Conservation (phyloP, 306 rosid species). For the Acacia acuminata region DNA sequence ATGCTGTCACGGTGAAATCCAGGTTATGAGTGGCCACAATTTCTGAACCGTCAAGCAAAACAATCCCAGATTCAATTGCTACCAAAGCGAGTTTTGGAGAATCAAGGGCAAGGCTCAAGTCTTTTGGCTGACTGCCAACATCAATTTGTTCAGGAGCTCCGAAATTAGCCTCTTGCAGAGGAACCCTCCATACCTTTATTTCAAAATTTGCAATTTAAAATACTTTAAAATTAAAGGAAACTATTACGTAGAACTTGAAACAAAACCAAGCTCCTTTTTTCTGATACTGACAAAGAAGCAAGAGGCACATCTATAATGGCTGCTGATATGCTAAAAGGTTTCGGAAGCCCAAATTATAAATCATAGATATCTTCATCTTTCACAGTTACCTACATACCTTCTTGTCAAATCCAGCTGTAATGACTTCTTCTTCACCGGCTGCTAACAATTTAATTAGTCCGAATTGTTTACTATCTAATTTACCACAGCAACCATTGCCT, state of each 20-base stretch:
- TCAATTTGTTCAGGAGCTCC: conserved; percentile 77
- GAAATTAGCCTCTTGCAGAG: conserved; percentile 62
- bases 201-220: conserved; percentile 5
- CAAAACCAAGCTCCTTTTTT: not conserved
- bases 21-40: conserved; percentile 67
- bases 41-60: conserved; percentile 68
- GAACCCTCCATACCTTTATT: conserved; percentile 80
- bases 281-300: conserved; percentile 14
- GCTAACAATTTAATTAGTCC: conserved; percentile 82
- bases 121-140: conserved; percentile 95
- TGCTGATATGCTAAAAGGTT: not conserved
- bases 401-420: conserved; percentile 91
- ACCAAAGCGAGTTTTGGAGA: conserved; percentile 75
- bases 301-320: conserved; percentile 2
- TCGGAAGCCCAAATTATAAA: not conserved
- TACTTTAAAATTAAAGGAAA: conserved; percentile 15
- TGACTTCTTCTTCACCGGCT: conserved; percentile 65
- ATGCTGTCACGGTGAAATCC: conserved; percentile 75
- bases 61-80: conserved; percentile 83
- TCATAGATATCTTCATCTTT: not conserved
- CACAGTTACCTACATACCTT: conserved; percentile 75
- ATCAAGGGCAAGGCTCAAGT: conserved; percentile 69
- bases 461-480: conserved; percentile 67
- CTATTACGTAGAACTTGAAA: conserved; percentile 6
- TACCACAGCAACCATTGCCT: conserved; percentile 81